Evolutionary conservation across 495 filamentous ascomycete genomes (phyloP).

Genomic region (Hyaloscypha bicolor): DNA sequence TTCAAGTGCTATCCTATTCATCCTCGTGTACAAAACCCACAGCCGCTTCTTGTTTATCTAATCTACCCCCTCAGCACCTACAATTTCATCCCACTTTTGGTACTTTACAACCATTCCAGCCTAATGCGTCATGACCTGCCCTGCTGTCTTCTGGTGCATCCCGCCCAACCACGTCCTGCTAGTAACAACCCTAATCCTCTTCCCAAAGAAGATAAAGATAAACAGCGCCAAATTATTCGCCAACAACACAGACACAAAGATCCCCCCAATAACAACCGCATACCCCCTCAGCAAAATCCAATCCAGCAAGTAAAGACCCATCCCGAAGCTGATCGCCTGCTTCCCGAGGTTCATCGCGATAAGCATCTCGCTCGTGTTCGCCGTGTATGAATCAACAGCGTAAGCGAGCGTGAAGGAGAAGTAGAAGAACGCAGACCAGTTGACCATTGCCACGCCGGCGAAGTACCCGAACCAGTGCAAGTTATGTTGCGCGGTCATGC

Average conservation of each 20-base stretch:
- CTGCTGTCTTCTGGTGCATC: conserved; percentile 46
- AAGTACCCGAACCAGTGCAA: conserved; percentile 62
- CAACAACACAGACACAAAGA: conserved; percentile 56
- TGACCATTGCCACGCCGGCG: conserved; percentile 52
- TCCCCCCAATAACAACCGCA: conserved; percentile 58
- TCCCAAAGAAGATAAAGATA: conserved; percentile 60
- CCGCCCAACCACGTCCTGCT: conserved; percentile 54
- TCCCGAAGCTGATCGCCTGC: conserved; percentile 63
- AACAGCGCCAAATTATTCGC: conserved; percentile 58
- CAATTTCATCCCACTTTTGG: too few species aligned
- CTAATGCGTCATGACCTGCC: conserved; percentile 12
- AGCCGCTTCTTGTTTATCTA: too few species aligned
- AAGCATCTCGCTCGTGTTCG: conserved; percentile 63
- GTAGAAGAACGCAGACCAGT: conserved; percentile 57
- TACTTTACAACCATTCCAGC: too few species aligned
- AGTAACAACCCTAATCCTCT: conserved; percentile 54
- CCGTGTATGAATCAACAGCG: conserved; percentile 59
- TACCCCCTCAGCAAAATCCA: conserved; percentile 61
- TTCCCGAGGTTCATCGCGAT: conserved; percentile 73
- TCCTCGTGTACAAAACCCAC: too few species aligned
- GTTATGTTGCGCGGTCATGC: conserved; percentile 52
- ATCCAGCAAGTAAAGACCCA: conserved; percentile 58
- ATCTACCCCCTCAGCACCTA: too few species aligned
- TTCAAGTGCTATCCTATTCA: too few species aligned
- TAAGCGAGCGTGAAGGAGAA: conserved; percentile 64